Percentiles rank a stretch among this genome's conserved stretches.
phyloP scores from a whole-genome alignment of 2,329 filamentous ascomycete species.

The Xylaria sp. region DNA sequence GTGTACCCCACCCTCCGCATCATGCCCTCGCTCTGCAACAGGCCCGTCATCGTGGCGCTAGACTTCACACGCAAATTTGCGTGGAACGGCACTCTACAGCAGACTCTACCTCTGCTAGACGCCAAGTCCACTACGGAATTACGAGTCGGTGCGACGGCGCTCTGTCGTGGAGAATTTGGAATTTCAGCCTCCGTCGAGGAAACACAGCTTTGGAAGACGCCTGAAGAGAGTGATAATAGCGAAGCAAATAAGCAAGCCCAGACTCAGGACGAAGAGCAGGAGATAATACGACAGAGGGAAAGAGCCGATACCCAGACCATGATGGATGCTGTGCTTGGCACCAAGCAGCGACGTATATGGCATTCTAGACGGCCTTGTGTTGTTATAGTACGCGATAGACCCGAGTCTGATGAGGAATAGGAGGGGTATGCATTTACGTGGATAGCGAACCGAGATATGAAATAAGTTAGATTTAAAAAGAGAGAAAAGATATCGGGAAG shows the following conservation, averaged over 20 bases:
- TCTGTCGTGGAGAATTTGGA: constrained; percentile 86
- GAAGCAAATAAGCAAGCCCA: not conserved
- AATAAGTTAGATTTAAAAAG: constrained; percentile 11
- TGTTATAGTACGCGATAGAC: constrained; percentile 63
- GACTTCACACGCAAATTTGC: constrained; percentile 85
- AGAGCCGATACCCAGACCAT: constrained; percentile 67
- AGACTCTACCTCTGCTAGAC: constrained; percentile 71
- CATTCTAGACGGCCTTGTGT: constrained; percentile 69
- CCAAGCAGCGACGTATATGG: constrained; percentile 72
- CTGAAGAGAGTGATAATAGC: constrained; percentile 1
- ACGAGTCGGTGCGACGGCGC: constrained; percentile 75
- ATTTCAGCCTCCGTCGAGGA: constrained; percentile 85
- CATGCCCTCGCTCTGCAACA: constrained; percentile 79
- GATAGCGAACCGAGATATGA: constrained; percentile 2
- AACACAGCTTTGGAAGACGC: constrained; percentile 64
- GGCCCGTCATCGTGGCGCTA: constrained; percentile 76
- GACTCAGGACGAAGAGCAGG: constrained; percentile 9
- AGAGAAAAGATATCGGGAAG: not conserved
- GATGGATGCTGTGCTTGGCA: constrained; percentile 68
- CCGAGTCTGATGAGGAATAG: constrained; percentile 24
- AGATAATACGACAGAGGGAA: constrained; percentile 42
- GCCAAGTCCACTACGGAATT: constrained; percentile 70
- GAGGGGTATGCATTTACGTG: not conserved
- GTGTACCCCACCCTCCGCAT: constrained; percentile 80
- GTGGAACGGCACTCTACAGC: constrained; percentile 87